Conservation (phyloP, 257 asterid genomes). For the Scutellaria galericulata region DNA sequence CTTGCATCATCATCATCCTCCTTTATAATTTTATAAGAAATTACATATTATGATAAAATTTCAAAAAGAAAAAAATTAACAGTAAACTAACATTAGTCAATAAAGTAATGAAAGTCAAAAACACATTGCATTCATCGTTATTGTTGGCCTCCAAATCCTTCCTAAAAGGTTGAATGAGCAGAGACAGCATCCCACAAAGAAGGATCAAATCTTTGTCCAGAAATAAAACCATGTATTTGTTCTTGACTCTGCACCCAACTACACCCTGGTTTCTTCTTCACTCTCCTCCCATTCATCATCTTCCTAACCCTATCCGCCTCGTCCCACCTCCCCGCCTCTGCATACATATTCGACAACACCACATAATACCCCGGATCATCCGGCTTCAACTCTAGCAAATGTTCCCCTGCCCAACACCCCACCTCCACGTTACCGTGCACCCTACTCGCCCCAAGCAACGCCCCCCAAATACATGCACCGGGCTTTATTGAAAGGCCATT, state of each 20-base stretch:
- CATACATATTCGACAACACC: conserved; percentile 74
- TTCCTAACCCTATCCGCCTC: conserved; percentile 75
- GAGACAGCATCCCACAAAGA: conserved; percentile 37
- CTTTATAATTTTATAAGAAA: too few relatives aligned
- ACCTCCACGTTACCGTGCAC: conserved; percentile 65
- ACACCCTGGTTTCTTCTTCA: conserved; percentile 76
- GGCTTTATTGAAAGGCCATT: conserved; percentile 47
- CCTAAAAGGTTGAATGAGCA: not conserved
- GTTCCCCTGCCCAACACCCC: conserved; percentile 83
- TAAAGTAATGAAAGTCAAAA: too few relatives aligned
- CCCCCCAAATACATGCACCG: conserved; percentile 72
- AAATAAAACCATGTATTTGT: conserved; percentile 47
- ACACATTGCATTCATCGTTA: too few relatives aligned
- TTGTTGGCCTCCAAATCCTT: too few relatives aligned
- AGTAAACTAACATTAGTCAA: too few relatives aligned
- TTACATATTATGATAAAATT: too few relatives aligned
- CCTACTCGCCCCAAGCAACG: conserved; percentile 73
- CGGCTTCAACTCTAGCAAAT: conserved; percentile 57
- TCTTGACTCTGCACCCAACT: conserved; percentile 76
- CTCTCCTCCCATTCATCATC: conserved; percentile 64
- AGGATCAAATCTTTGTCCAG: conserved; percentile 54
- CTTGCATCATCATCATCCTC: too few relatives aligned
- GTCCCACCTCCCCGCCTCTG: conserved; percentile 79
- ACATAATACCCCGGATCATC: conserved; percentile 77
- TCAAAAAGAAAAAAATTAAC: too few relatives aligned